These are phyloP conservation scores for Pseudocercospora vitis DNA, from an alignment of 2,329 filamentous ascomycete species.

Conservation along the genomic window DNA sequence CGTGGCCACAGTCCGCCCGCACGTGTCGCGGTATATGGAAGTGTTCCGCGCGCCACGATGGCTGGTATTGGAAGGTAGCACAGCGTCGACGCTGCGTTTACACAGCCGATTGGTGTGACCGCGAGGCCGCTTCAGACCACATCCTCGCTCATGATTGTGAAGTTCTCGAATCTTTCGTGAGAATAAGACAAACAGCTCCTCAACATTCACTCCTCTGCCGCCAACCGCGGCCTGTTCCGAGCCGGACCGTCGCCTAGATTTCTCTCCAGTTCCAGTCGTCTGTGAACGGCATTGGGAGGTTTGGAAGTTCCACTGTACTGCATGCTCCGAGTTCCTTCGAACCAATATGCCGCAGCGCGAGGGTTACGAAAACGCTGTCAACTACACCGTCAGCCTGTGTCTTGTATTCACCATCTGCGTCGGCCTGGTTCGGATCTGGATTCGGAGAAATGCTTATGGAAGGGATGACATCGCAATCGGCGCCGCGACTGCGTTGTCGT, in stretches of 20 bases:
- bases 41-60: not conserved
- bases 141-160: conserved; percentile 1
- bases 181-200: conserved; percentile 1
- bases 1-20: not conserved
- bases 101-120: conserved; percentile 6
- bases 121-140: conserved; percentile 5
- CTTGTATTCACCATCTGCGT: conserved; percentile 36
- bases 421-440: conserved; percentile 33
- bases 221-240: conserved; percentile 2
- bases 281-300: not conserved
- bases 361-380: conserved; percentile 31
- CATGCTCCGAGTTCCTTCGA: conserved; percentile 6
- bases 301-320: conserved; percentile 6
- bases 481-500: conserved; percentile 31
- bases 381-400: conserved; percentile 36
- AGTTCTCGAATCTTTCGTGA: conserved; percentile 5
- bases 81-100: conserved; percentile 4
- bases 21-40: conserved; percentile 5
- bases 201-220: conserved; percentile 5
- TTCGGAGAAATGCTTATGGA: conserved; percentile 33
- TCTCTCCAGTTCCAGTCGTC: not conserved
- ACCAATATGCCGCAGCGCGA: conserved; percentile 28
- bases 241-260: conserved; percentile 2
- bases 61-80: conserved; percentile 4
- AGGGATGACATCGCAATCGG: conserved; percentile 35